Evolutionary conservation across 129 eudicot species (phyloP).

Genomic region (Artemisia annua): DNA sequence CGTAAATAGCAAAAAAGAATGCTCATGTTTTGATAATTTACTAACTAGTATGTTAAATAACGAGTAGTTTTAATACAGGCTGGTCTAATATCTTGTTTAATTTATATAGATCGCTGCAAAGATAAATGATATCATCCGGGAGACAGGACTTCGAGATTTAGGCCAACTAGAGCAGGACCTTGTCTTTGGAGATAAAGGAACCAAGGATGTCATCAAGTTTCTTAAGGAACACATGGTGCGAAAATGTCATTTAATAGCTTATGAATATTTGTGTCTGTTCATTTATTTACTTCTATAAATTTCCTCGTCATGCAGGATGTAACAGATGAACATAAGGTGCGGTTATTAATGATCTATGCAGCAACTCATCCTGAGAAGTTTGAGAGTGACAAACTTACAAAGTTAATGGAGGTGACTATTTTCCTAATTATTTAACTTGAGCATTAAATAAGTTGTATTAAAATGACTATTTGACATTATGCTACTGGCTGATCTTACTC

Average conservation of each 20-base stretch:
- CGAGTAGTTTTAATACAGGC: neutral
- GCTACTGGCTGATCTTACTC: neutral
- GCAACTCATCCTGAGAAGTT: slow-evolving; percentile 74
- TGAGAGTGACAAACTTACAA: slow-evolving; percentile 63
- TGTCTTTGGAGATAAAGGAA: slow-evolving; percentile 98
- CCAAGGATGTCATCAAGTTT: slow-evolving; percentile 71
- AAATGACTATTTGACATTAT: neutral
- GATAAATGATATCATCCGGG: slow-evolving; percentile 66
- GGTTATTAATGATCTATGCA: slow-evolving; percentile 89
- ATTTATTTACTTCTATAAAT: neutral
- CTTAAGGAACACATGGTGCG: slow-evolving; percentile 60
- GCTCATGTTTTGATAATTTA: neutral
- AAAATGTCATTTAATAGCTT: neutral
- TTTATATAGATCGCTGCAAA: slow-evolving; percentile 80
- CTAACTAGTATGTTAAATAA: neutral
- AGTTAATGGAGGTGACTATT: slow-evolving; percentile 61
- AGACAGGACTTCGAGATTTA: slow-evolving; percentile 70
- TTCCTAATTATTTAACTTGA: slow-evolving; percentile 7
- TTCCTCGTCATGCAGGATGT: slow-evolving; percentile 54
- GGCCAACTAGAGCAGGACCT: slow-evolving; percentile 96
- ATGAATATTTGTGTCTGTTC: neutral
- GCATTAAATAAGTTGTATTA: neutral
- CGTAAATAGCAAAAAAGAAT: neutral
- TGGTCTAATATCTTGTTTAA: slow-evolving; percentile 3
- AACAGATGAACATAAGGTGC: slow-evolving; percentile 66